These are phyloP conservation scores for Taphrina wiesneri DNA, from an alignment of 1,139 yeast genomes.

Conservation along the genomic window DNA sequence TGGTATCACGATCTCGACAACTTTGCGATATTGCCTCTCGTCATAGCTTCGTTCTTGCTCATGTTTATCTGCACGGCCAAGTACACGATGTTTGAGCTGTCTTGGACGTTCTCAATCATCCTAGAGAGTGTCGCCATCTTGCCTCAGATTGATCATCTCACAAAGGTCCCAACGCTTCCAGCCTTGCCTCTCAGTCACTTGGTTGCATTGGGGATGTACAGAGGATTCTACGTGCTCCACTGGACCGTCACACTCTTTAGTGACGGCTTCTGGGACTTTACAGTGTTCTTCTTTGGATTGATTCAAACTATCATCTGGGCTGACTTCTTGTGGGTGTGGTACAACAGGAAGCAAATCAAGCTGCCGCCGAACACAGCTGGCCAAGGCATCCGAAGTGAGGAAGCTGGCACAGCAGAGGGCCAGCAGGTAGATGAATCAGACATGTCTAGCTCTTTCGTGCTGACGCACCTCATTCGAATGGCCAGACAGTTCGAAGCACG, in stretches of 20 bases:
- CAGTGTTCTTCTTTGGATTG: constrained; percentile 75
- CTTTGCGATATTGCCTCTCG: constrained; percentile 70
- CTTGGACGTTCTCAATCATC: constrained; percentile 81
- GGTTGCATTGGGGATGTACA: constrained; percentile 88
- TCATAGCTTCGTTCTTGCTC: constrained; percentile 62
- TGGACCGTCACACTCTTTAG: constrained; percentile 84
- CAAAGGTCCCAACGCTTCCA: constrained; percentile 85
- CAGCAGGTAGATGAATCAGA: constrained; percentile 21
- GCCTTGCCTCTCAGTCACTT: constrained; percentile 90
- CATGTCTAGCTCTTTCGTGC: constrained; percentile 28
- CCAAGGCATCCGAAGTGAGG: constrained; percentile 13
- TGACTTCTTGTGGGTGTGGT: constrained; percentile 83
- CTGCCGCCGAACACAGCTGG: constrained; percentile 11
- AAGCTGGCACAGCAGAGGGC: constrained; percentile 8
- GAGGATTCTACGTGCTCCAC: constrained; percentile 86
- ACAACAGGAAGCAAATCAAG: constrained; percentile 27
- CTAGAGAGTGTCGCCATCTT: constrained; percentile 86
- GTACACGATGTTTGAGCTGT: constrained; percentile 52
- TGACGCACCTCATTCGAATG: constrained; percentile 19
- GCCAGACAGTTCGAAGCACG: constrained; percentile 14
- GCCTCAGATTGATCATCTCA: constrained; percentile 88
- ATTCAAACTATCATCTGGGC: constrained; percentile 85
- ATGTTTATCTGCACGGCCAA: constrained; percentile 68
- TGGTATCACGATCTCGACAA: constrained; percentile 63
- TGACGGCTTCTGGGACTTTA: constrained; percentile 67